Percentiles rank a stretch among this genome's conserved stretches.
These are phyloP conservation scores for Stentor coeruleus DNA, from an alignment of 73 alveolate species.

Conservation along the genomic window DNA sequence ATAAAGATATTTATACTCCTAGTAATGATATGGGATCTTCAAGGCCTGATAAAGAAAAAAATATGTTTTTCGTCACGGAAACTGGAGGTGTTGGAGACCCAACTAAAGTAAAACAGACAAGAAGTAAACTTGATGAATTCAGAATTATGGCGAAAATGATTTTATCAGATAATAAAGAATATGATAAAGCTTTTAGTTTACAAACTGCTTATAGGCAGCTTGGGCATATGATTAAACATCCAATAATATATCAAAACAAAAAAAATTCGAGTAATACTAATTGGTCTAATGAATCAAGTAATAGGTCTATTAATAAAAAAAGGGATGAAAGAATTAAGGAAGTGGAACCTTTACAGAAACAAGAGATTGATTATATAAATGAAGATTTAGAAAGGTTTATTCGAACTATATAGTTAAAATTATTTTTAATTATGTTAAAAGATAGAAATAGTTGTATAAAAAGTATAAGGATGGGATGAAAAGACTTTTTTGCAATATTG, in stretches of 20 bases:
- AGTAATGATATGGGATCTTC: constrained; percentile 22
- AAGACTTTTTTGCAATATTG: too few relatives aligned
- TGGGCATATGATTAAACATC: constrained; percentile 24
- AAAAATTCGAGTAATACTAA: background rate
- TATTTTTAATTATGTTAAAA: too few relatives aligned
- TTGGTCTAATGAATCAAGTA: background rate
- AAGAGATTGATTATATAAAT: background rate
- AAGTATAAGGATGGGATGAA: too few relatives aligned
- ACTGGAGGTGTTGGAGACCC: constrained; percentile 11
- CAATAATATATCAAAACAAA: background rate
- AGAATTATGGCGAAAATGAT: background rate
- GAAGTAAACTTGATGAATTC: constrained; percentile 23
- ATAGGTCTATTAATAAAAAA: background rate
- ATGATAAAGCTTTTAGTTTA: constrained; percentile 11
- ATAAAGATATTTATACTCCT: constrained; percentile 28
- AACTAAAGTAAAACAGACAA: background rate
- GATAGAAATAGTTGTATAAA: too few relatives aligned
- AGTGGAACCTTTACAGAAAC: constrained; percentile 7
- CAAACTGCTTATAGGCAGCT: constrained; percentile 29
- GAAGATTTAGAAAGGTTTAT: background rate
- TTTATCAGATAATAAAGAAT: constrained; percentile 15
- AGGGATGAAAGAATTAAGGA: background rate
- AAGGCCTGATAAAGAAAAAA: background rate
- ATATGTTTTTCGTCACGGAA: constrained; percentile 14
- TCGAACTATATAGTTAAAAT: too few relatives aligned